Conservation (phyloP, 495 filamentous ascomycete genomes). For the Alectoria sarmentosa region DNA sequence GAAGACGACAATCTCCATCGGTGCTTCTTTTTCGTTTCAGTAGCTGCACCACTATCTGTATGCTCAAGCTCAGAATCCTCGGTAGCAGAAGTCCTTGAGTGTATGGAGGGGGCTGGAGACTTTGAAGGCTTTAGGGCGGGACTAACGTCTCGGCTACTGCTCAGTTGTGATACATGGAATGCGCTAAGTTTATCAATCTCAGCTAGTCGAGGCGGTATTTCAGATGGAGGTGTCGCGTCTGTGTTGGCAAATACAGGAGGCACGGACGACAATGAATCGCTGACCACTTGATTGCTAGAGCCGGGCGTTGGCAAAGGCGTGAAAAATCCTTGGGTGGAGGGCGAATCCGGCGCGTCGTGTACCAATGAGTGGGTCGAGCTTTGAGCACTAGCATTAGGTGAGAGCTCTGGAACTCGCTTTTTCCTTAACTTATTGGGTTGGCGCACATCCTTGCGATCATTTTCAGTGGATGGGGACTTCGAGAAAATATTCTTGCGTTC, state of each 20-base stretch:
- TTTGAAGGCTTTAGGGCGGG: slow-evolving; percentile 46
- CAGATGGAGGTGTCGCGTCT: slow-evolving; percentile 25
- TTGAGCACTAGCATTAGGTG: slow-evolving; percentile 68
- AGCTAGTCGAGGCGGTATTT: slow-evolving; percentile 25
- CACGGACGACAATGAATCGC: slow-evolving; percentile 26
- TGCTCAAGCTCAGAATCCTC: slow-evolving; percentile 68
- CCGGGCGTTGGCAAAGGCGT: slow-evolving; percentile 25
- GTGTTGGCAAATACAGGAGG: slow-evolving; percentile 21
- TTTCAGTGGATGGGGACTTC: slow-evolving; percentile 52
- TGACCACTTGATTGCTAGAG: slow-evolving; percentile 17
- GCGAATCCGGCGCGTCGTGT: slow-evolving; percentile 35
- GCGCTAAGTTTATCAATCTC: slow-evolving; percentile 25
- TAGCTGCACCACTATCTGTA: slow-evolving; percentile 47
- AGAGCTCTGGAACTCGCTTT: slow-evolving; percentile 64
- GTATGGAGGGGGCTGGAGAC: slow-evolving; percentile 63
- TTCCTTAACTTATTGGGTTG: slow-evolving; percentile 83
- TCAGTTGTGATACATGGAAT: slow-evolving; percentile 21
- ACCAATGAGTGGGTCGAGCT: slow-evolving; percentile 70
- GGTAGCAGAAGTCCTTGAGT: slow-evolving; percentile 66
- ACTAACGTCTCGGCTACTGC: slow-evolving; percentile 17
- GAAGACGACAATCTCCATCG: slow-evolving; percentile 67
- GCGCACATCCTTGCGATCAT: slow-evolving; percentile 51
- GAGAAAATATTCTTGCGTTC: slow-evolving; percentile 67
- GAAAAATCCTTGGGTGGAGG: slow-evolving; percentile 27
- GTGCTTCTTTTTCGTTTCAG: slow-evolving; percentile 56